Base-by-base conservation (phyloP, 352 stramenopile species). In the Halophytophthora polymorphica region DNA sequence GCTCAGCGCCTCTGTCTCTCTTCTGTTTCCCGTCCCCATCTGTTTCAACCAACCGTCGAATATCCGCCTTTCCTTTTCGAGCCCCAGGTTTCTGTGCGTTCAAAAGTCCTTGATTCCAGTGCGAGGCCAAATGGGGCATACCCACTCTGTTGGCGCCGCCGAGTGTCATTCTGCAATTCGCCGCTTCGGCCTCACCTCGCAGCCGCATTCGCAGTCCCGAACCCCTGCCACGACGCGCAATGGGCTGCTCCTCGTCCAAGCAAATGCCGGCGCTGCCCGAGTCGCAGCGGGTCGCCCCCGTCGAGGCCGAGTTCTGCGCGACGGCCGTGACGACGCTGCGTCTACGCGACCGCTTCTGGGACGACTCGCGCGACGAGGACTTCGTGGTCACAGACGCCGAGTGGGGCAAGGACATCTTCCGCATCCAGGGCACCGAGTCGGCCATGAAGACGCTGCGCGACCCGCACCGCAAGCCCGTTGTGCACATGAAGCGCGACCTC, bases 401-500 rank as follows among this genome's bases (percentile, higher is more conserved):
- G 44, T 66, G 59, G 48, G 40, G 43, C 17, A 31, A 61, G 25
- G 60, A 69, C 13, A 23, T 71, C 3, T 77, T 73, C 45, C 53
- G 67, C 11, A 63, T 77, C n/a, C 63, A 70, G 21, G 56, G 56
- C 46, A 61, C 64, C n/a, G 49, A 45, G 23, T 64, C 60, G 15
- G 46, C 56, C 23, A 71, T 71, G 64, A 73, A 77, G 40, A 73
- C 67, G 7, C 40, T 77, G 22, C 56, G 59, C 2, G 60, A 64
- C 19, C 46, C 47, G 2, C 47, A 58, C 29, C 50, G 64, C 12
- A 47, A 47, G 35, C 63, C 67, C 25, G 48, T 77, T 17, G 67
- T 66, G 39, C 67, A 77, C 52, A 67, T 77, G 41, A 70, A 71
- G 45, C 67, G 64, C 43, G 63, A 73, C 28, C 50, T 69, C 19